phyloP scores from a whole-genome alignment of 1,284 basidiomycete genomes.

The Peniophora sp. region DNA sequence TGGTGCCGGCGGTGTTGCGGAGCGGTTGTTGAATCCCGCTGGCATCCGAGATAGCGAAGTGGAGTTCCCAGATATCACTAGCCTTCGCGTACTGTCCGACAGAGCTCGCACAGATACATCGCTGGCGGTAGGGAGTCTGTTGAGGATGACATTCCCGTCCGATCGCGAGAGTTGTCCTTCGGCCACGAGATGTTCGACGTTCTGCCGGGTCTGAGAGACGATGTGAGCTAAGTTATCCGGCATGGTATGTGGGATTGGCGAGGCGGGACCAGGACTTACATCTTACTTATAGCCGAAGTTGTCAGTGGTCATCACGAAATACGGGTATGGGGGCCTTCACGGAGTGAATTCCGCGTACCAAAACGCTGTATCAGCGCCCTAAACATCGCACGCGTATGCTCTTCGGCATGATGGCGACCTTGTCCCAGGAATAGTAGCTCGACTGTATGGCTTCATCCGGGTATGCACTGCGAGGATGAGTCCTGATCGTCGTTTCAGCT shows the following conservation, averaged over 20 bases:
- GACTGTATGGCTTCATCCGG: too few relatives aligned
- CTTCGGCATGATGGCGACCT: too few relatives aligned
- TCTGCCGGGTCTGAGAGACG: slow-evolving; percentile 52
- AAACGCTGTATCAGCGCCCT: too few relatives aligned
- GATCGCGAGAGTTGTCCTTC: slow-evolving; percentile 46
- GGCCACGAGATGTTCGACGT: slow-evolving; percentile 52
- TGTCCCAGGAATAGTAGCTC: too few relatives aligned
- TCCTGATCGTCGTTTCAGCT: too few relatives aligned
- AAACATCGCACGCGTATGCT: too few relatives aligned
- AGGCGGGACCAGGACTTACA: too few relatives aligned
- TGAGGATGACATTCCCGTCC: slow-evolving; percentile 46
- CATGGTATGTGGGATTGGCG: slow-evolving; percentile 3
- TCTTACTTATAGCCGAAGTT: too few relatives aligned
- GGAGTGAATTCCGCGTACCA: too few relatives aligned
- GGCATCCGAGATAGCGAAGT: slow-evolving; percentile 1
- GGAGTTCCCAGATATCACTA: slow-evolving; percentile 8
- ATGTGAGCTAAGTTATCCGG: slow-evolving; percentile 38
- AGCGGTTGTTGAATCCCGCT: slow-evolving; percentile 2
- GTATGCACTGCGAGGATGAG: too few relatives aligned
- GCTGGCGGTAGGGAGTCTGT: slow-evolving; percentile 31
- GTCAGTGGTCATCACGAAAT: too few relatives aligned
- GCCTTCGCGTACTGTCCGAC: slow-evolving; percentile 9
- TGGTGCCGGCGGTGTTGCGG: not conserved
- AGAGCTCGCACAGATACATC: slow-evolving; percentile 6
- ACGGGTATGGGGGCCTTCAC: too few relatives aligned